Percentiles rank a stretch among this genome's conserved stretches.
Evolutionary conservation across 768 basidiomycete species (phyloP).

Genomic region (Rickenella mellea): DNA sequence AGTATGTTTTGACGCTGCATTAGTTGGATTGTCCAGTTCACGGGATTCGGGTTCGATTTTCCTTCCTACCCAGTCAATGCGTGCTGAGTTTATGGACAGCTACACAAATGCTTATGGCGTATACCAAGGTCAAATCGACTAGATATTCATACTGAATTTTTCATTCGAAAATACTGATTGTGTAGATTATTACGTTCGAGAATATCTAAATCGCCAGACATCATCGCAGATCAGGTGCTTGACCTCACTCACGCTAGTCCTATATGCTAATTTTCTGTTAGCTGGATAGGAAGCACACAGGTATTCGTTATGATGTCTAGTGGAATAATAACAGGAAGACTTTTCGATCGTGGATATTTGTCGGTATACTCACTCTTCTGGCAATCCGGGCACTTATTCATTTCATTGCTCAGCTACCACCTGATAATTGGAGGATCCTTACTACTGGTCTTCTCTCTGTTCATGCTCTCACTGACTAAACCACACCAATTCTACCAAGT

Average conservation of each 20-base stretch:
- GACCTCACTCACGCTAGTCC: not conserved
- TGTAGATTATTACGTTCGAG: conserved; percentile 15
- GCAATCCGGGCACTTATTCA: conserved; percentile 17
- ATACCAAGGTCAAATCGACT: conserved; percentile 18
- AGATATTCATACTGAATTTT: not conserved
- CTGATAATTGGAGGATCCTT: conserved; percentile 17
- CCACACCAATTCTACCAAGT: conserved; percentile 28
- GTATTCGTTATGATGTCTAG: conserved; percentile 21
- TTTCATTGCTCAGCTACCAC: conserved; percentile 8
- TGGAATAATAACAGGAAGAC: conserved; percentile 18
- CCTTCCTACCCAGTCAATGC: conserved; percentile 5
- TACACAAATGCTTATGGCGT: conserved; percentile 22
- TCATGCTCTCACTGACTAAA: conserved; percentile 27
- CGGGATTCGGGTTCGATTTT: conserved; percentile 16
- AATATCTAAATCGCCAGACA: conserved; percentile 20
- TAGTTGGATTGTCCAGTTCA: conserved; percentile 3
- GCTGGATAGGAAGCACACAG: conserved; percentile 25
- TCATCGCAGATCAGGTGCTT: conserved; percentile 14
- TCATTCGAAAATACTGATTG: not conserved
- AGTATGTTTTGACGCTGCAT: not conserved
- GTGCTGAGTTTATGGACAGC: conserved; percentile 3
- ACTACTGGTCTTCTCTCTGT: conserved; percentile 20
- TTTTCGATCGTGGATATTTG: conserved; percentile 25
- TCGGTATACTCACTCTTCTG: conserved; percentile 5
- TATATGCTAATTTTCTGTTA: conserved; percentile 7